Percentiles rank a stretch among this genome's conserved stretches.
These are phyloP conservation scores for Vitis hybrid DNA, from an alignment of 177 flowering plant genomes.

Conservation along the genomic window DNA sequence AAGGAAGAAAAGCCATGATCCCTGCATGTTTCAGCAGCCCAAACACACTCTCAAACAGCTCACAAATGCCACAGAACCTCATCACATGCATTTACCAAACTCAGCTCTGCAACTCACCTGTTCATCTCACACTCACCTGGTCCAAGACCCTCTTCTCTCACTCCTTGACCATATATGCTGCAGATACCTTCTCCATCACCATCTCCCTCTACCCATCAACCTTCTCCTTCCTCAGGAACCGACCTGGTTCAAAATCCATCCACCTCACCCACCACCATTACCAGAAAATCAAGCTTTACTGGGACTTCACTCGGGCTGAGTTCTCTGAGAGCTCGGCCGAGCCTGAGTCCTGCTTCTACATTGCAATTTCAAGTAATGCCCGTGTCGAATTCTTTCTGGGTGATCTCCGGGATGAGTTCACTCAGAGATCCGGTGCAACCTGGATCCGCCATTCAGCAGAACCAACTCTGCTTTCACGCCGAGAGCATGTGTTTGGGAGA, in stretches of 20 bases:
- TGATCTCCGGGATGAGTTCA: slow-evolving; percentile 40
- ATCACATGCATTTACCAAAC: slow-evolving; percentile 62
- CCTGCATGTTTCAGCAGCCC: slow-evolving; percentile 61
- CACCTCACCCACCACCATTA: slow-evolving; percentile 21
- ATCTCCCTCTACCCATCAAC: slow-evolving; percentile 51
- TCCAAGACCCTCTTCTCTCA: slow-evolving; percentile 55
- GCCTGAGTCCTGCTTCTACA: slow-evolving; percentile 56
- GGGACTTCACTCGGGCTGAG: slow-evolving; percentile 60
- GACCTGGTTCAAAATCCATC: slow-evolving; percentile 43
- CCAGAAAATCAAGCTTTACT: slow-evolving; percentile 47
- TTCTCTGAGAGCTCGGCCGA: slow-evolving; percentile 55
- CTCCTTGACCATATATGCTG: slow-evolving; percentile 48
- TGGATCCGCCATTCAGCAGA: slow-evolving; percentile 10
- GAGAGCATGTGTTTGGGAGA: slow-evolving; percentile 72
- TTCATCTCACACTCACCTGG: slow-evolving; percentile 68
- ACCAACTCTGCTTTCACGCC: slow-evolving; percentile 45
- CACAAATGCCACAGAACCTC: slow-evolving; percentile 45
- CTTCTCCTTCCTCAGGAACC: slow-evolving; percentile 40
- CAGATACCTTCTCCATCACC: slow-evolving; percentile 48
- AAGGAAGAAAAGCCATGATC: slow-evolving; percentile 26
- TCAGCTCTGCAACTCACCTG: slow-evolving; percentile 41
- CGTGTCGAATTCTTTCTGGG: slow-evolving; percentile 54
- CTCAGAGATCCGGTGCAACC: slow-evolving; percentile 21
- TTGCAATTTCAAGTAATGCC: slow-evolving; percentile 41
- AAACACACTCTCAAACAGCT: slow-evolving; percentile 15